phyloP scores from a whole-genome alignment of 148 eudicot genomes.

The Silene latifolia region DNA sequence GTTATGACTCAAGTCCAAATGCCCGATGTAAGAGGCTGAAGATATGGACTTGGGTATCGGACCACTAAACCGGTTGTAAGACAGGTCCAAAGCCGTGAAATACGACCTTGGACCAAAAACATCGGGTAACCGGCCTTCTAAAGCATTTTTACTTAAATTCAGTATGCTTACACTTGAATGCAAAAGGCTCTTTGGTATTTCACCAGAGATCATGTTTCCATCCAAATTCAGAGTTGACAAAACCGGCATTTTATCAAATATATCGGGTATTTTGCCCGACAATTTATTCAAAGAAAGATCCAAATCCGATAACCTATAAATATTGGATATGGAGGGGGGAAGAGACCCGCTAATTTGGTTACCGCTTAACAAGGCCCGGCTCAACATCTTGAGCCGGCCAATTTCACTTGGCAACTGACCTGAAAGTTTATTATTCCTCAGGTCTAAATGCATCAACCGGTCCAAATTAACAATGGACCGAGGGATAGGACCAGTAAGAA shows the following conservation, averaged over 20 bases:
- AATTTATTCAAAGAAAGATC: slow-evolving; percentile 68
- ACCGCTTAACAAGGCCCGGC: slow-evolving; percentile 64
- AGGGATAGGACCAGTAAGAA: slow-evolving; percentile 52
- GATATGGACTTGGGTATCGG: slow-evolving; percentile 62
- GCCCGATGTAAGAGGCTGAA: slow-evolving; percentile 61
- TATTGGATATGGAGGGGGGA: slow-evolving; percentile 49
- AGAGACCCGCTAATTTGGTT: slow-evolving; percentile 53
- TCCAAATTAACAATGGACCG: slow-evolving; percentile 46
- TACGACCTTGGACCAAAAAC: slow-evolving; percentile 74
- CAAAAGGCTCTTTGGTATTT: slow-evolving; percentile 45
- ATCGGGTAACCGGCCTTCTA: slow-evolving; percentile 72
- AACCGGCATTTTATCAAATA: slow-evolving; percentile 64
- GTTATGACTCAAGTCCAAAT: slow-evolving; percentile 77
- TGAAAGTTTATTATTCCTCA: slow-evolving; percentile 49
- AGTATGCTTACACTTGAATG: slow-evolving; percentile 56
- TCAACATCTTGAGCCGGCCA: slow-evolving; percentile 67
- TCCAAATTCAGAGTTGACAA: slow-evolving; percentile 67
- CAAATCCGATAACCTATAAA: slow-evolving; percentile 68
- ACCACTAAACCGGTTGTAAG: slow-evolving; percentile 57
- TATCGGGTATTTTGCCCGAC: slow-evolving; percentile 54
- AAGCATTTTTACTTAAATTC: slow-evolving; percentile 60
- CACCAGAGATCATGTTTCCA: slow-evolving; percentile 57
- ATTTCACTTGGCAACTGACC: slow-evolving; percentile 53
- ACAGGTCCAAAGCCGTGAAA: slow-evolving; percentile 67
- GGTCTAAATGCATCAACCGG: slow-evolving; percentile 65